Base-by-base conservation (phyloP, 2,329 filamentous ascomycete species). In the Paraphoma chrysanthemicola region DNA sequence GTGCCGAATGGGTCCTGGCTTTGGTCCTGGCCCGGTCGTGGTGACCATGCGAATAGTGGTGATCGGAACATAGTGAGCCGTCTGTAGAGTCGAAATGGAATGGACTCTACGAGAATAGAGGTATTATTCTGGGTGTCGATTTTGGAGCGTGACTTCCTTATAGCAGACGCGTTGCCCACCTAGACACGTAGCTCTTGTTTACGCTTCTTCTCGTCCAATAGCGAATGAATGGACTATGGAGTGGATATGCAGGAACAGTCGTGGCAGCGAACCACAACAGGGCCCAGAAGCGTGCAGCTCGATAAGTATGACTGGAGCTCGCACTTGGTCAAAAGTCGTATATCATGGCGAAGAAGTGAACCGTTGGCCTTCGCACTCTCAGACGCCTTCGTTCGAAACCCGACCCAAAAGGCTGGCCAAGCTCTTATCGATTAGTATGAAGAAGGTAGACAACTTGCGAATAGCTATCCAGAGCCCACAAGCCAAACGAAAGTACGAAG, bases 241-340 rank as follows among this genome's bases (percentile, higher is more conserved):
- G 51, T 63, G 59, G 63, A 45, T 63, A 65, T 64, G 70, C 71
- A 70, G 66, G 54, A 57, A 56, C 56, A 57, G 60, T 63, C 50
- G 49, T 63, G 62, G 59, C 54, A 53, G 54, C 51, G 60, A 60
- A 61, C 59, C 31, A 57, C 50, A 42, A 48, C 53, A 52, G 48
- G 57, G 51, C 56, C 42, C 33, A 52, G 63, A 56, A 53, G 45
- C 53, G 45, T 49, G 47, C 47, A 59, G 63, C 44, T 59, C 61
- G 53, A 56, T 52, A 60, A 62, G 54, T 54, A 70, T 71, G 66
- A 76, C 72, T 75, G 73, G 72, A 73, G 62, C 64, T 62, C 56
- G 68, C 55, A 63, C 65, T 62, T 66, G 52, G 51, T 73, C 67
- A 73, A 54, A 52, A 67, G 61, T 58, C 60, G 58, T 56, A 60